Percentiles rank a stretch among this genome's conserved stretches.
Conservation (phyloP, 2,329 filamentous ascomycete genomes). For the Paraphaeosphaeria sporulosa region DNA sequence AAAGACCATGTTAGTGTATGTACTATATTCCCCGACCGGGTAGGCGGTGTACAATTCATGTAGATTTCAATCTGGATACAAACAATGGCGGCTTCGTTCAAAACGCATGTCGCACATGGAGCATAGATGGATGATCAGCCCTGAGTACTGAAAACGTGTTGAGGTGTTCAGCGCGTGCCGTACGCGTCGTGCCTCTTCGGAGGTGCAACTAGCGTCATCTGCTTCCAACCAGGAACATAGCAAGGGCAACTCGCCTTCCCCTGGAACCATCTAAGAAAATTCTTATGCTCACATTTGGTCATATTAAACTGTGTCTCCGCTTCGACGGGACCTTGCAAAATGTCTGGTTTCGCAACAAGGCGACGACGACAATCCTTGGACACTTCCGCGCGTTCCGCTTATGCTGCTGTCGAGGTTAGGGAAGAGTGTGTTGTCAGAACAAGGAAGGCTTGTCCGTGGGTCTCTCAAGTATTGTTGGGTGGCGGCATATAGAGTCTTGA, state of each 20-base stretch:
- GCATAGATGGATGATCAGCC: not conserved
- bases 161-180: not conserved
- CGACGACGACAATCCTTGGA: not conserved
- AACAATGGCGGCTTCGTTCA: not conserved
- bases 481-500: too few relatives aligned
- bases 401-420: conserved; percentile 9
- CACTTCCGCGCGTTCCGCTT: conserved; percentile 2
- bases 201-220: not conserved
- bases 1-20: conserved; percentile 5
- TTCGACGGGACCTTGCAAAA: not conserved
- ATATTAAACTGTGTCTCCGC: too few relatives aligned
- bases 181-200: too few relatives aligned
- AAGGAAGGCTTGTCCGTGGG: conserved; percentile 19
- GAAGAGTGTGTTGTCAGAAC: conserved; percentile 13
- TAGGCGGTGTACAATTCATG: conserved; percentile 9
- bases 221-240: not conserved
- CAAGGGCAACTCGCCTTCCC: not conserved
- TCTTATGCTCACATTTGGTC: too few relatives aligned
- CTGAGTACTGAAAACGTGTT: not conserved
- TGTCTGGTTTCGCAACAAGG: not conserved
- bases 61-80: not conserved
- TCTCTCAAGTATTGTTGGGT: not conserved
- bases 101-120: not conserved
- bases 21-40: conserved; percentile 9
- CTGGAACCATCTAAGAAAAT: too few relatives aligned